Conservation (phyloP, 2,329 filamentous ascomycete species). For the Aspergillus chevalieri region DNA sequence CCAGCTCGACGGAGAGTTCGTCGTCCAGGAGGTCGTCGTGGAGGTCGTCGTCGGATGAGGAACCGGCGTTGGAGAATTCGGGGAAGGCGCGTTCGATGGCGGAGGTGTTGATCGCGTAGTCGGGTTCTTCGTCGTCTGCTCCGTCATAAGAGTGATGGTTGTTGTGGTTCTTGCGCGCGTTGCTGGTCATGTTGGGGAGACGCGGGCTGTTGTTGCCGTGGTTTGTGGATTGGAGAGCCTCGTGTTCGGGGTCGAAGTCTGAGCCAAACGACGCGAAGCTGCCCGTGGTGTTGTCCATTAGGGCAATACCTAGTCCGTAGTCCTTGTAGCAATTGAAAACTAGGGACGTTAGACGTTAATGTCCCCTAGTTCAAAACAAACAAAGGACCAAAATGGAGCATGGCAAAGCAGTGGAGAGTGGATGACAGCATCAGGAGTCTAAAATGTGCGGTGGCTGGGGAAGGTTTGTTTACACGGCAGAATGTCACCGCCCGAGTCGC, state of each 20-base stretch:
- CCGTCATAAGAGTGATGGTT: conserved; percentile 5
- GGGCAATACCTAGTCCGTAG: not conserved
- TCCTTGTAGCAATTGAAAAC: not conserved
- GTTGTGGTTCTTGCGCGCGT: conserved; percentile 7
- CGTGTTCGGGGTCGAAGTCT: conserved; percentile 39
- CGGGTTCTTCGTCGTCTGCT: conserved; percentile 27
- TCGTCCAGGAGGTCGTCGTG: conserved; percentile 35
- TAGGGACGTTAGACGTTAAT: not conserved
- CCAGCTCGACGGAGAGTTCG: conserved; percentile 52
- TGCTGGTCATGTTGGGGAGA: conserved; percentile 19
- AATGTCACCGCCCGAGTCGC: conserved; percentile 3
- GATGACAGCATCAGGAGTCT: not conserved
- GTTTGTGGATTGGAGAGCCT: conserved; percentile 35
- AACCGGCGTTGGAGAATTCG: conserved; percentile 41
- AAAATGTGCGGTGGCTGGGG: not conserved
- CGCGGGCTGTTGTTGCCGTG: conserved; percentile 26
- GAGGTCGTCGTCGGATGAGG: conserved; percentile 32
- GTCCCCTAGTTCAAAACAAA: conserved; percentile 11
- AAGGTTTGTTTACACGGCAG: conserved; percentile 2
- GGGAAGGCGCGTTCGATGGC: conserved; percentile 43
- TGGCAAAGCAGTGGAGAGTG: not conserved
- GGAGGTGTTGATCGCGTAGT: conserved; percentile 43
- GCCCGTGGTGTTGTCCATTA: conserved; percentile 14
- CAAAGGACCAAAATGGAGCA: conserved; percentile 4
- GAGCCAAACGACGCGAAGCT: conserved; percentile 27